Evolutionary conservation across 176 grass and related monocot species (phyloP).

Genomic region (Oropetium thomaeum): DNA sequence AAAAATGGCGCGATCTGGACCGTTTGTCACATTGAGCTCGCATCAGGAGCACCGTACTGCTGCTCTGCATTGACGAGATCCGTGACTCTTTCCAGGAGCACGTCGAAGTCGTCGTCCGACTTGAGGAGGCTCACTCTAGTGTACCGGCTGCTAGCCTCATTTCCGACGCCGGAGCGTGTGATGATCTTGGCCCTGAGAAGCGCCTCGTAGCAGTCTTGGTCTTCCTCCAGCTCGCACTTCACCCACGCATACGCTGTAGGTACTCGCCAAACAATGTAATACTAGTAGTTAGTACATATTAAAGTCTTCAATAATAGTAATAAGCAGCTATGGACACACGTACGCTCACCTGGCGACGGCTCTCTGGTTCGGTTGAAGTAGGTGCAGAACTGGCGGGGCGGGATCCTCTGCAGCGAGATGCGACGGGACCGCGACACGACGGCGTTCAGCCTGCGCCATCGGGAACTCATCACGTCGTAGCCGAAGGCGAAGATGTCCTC

Average conservation of each 20-base stretch:
- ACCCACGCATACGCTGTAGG: conserved; percentile 80
- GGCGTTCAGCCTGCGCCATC: conserved; percentile 53
- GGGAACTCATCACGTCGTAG: conserved; percentile 27
- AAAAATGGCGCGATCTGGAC: no score
- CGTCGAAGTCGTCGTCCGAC: conserved; percentile 62
- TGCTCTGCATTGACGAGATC: conserved; percentile 52
- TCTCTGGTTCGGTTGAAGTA: conserved; percentile 53
- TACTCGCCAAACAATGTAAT: no score
- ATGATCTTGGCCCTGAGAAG: conserved; percentile 54
- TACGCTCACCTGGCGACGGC: conserved; percentile 73
- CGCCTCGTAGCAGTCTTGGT: conserved; percentile 46
- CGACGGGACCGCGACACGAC: conserved; percentile 49
- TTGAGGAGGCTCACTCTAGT: conserved; percentile 63
- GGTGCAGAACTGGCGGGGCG: conserved; percentile 66
- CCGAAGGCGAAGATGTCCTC: conserved; percentile 79
- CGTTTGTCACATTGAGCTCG: conserved; percentile 17
- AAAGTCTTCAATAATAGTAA: no score
- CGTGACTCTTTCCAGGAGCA: conserved; percentile 50
- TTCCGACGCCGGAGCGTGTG: neutral
- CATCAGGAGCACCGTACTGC: neutral
- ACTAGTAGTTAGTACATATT: no score
- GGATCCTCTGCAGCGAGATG: conserved; percentile 67
- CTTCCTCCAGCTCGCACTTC: conserved; percentile 70
- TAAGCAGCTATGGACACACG: no score
- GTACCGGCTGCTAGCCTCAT: conserved; percentile 33